Evolutionary conservation across 106 monocot species (phyloP), one percentile per base, ranked within the genome.

Genomic region (Amphibolis antarctica): DNA sequence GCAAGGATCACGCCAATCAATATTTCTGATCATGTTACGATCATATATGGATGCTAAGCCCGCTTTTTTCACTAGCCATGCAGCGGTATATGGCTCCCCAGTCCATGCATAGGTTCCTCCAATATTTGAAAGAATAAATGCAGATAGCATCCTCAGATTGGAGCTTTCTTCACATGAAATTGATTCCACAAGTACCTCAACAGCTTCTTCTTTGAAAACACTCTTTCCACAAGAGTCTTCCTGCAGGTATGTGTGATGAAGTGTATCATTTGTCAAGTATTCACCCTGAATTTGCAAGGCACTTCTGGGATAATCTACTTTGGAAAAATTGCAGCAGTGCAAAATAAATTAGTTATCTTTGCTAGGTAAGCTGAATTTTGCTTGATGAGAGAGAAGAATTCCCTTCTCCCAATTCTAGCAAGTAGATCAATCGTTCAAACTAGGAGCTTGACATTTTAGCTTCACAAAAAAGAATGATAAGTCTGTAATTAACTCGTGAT

Each of bases 101-200:
- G 77, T 72, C 96, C 96, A 98, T 23, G 96, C 75, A 72, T 82
- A 87, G 28, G 96, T 98, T 62, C 96, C 96, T 58, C 89, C 90
- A 64, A 98, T 65, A 60, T 98, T 98, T 55, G 90, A 82, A 71
- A 98, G 77, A 70, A 98, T 82, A 59, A 70, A 80, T 63, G 82
- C 79, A 53, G 90, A 74, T 53, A 90, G 56, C 44, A 76, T 63
- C 58, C 82, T 87, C 10, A 66, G 47, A 21, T 50, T 78, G 29
- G 71, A 55, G 44, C 76, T 79, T 10, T 85, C 76, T 72, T 78
- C 90, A 64, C 66, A 82, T 49, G 67, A 65, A 68, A 98, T 62
- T 55, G 84, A 66, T 69, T 82, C 82, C 17, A 87, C 59, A 31
- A 98, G 69, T 62, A 85, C 71, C 54, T 76, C 77, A 17, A 96